Evolutionary conservation across 192 early-diverging fungal genomes (phyloP), one percentile per base, ranked within the genome.

Genomic region (Linnemannia exigua): DNA sequence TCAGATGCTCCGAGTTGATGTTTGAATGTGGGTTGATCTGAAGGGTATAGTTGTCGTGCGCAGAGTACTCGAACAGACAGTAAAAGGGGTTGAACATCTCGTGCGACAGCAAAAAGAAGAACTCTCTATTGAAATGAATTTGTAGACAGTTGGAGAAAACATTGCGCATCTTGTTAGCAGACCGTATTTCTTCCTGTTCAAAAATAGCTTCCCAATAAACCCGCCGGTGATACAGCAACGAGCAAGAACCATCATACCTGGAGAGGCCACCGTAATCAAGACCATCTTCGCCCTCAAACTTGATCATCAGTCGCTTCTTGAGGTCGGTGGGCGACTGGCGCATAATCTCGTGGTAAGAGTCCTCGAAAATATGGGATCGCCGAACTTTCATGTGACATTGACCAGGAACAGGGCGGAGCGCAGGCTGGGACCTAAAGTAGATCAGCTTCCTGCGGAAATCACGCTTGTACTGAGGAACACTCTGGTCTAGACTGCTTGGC

Each of bases 61-160:
- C 97, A 66, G 97, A 97, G 90, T 99, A 99, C 89, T 99, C 97
- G 78, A 99, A 99, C 76, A 99, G 90, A 79, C 96, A 95, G 89
- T 94, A 95, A 88, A 96, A 93, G 22, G 98, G 98, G 88, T 99
- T 98, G 89, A 99, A 99, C 97, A 99, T 98, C 84, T 98, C 97
- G 88, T 99, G 97, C 38, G 97, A 98, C 51, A 99, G 90, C 82
- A 99, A 88, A 90, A 97, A 99, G 92, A 99, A 99, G 89, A 97
- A 99, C 87, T 99, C 98, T 89, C 95, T 92, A 78, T 47, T 31
- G 11, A 63, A 0, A 63, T 63, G 1, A 15, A 92, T 82, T 98
- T 98, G 68, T 76, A 51, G 68, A 81, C n/a, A n/a, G n/a, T n/a
- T n/a, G n/a, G n/a, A n/a, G n/a, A n/a, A n/a, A n/a, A n/a, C n/a